Evolutionary conservation across 352 stramenopile genomes (phyloP), one percentile per base, ranked within the genome.

Genomic region (Pythium volutum): DNA sequence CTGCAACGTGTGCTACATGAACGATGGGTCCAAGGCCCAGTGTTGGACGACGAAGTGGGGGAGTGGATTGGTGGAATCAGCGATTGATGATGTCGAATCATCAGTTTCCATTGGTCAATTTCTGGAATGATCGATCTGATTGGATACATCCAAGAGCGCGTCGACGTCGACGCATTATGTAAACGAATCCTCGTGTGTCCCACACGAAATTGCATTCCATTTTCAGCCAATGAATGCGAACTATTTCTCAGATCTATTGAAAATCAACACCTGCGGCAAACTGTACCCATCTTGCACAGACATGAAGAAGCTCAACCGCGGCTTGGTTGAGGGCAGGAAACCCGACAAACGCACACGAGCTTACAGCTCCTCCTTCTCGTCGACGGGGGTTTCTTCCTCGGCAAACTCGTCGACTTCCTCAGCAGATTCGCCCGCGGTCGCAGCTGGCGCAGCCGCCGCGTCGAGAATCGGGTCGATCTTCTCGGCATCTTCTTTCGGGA

Each of bases 361-460:
- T 62, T 71, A 71, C 57, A 71, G 39, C 64, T 71, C 64, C 22
- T 71, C 64, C 57, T 71, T 71, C 33, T 70, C 56, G 36, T 50
- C 39, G 9, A 11, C 27, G 20, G 33, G 27, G 22, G 53, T 20
- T 34, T 46, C 54, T 33, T 76, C 71, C n/a, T 86, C 77, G 25
- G 78, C 76, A 51, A 88, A 81, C 62, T 89, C 72, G 54, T 89
- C 75, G 39, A 57, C 57, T 15, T 58, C 49, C 31, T 64, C 57
- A 38, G 20, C 36, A 8, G 50, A 29, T 41, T 82, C 72, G 29
- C 65, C 67, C 15, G 66, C 62, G 16, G 61, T 53, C 15, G 65
- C 66, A n/a, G 74, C 64, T 4, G 76, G 27, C 27, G 26, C 36
- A 73, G 49, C 20, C 33, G 57, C 36, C 42, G 48, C 45, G 15